A percentile compares a stretch with the other conserved stretches of the same genome.
These are phyloP conservation scores for Gossypioides kirkii DNA, from an alignment of 345 rosid species.

Conservation along the genomic window DNA sequence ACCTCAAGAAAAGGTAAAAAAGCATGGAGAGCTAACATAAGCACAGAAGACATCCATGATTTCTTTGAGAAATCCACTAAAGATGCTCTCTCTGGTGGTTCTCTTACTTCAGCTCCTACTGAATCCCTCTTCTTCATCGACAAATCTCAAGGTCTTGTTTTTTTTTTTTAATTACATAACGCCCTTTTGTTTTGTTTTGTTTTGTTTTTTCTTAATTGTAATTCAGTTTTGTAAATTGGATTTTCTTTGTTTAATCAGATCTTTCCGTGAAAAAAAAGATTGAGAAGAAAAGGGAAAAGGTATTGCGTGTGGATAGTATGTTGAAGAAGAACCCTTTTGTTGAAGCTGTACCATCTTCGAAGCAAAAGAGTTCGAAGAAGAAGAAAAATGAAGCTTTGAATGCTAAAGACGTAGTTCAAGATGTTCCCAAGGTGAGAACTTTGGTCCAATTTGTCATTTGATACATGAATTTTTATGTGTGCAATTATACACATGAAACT, in stretches of 20 bases:
- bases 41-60: slow-evolving; percentile 69
- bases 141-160: slow-evolving; percentile 49
- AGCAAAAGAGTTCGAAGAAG: slow-evolving; percentile 37
- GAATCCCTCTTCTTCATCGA: slow-evolving; percentile 76
- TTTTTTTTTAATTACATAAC: no score
- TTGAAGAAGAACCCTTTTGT: slow-evolving; percentile 79
- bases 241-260: slow-evolving; percentile 30
- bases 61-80: slow-evolving; percentile 71
- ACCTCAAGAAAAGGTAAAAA: slow-evolving; percentile 88
- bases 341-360: slow-evolving; percentile 56
- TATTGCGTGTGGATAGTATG: slow-evolving; percentile 58
- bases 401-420: slow-evolving; percentile 25
- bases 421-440: slow-evolving; percentile 35
- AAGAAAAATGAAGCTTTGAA: slow-evolving; percentile 16
- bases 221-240: not conserved
- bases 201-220: not conserved
- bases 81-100: slow-evolving; percentile 84
- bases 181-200: no score
- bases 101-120: slow-evolving; percentile 55
- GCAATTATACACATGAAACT: no score
- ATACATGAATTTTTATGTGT: no score
- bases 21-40: slow-evolving; percentile 95
- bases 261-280: slow-evolving; percentile 74
- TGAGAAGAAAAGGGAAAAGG: slow-evolving; percentile 70
- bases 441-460: no score